Evolutionary conservation across 352 stramenopile species (phyloP), one percentile per base, ranked within the genome.

Genomic region (Globisporangium nodosum): DNA sequence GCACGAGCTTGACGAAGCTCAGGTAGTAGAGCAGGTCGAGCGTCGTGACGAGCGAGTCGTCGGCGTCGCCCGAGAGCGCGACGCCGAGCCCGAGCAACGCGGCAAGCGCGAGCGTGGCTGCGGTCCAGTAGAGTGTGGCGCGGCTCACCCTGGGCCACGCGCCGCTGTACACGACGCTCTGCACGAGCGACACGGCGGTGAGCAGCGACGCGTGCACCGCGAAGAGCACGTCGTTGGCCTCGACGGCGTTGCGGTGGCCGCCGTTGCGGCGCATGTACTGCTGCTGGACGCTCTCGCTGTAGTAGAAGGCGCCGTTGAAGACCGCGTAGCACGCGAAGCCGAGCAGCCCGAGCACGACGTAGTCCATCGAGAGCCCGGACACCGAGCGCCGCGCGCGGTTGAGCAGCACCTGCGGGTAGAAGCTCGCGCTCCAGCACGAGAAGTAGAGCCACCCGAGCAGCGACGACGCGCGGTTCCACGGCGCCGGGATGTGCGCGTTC

Each of bases 291-390:
- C 52, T 71, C 30, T 85, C 63, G 61, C 73, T 94, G 65, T 83
- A 97, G 76, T 88, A 98, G 66, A 98, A 97, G 21, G 79, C 81
- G 18, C 83, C 82, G 69, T 97, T 98, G 74, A 97, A 99, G 51
- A 92, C 78, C 8, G 88, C 85, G 68, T 99, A 98, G 65, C 89
- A 98, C 39, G 80, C 70, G 65, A 98, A 99, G 53, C 94, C 95
- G 40, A 98, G 61, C 46, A 98, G 78, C 67, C 98, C 98, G 58
- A 98, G 78, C 18, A 91, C 81, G 31, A 85, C 88, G 70, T 98
- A 98, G 73, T 98, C 94, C 45, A 97, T 63, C 30, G 81, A 97
- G 3, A 98, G 63, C 0, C 96, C 96, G 18, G 82, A 75, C 45
- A 96, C 96, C 49, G 83, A 96, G 59, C 80, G 79, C 53, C 92